Conservation (phyloP, 805 yeast species). For the Metschnikowia lochheadii region DNA sequence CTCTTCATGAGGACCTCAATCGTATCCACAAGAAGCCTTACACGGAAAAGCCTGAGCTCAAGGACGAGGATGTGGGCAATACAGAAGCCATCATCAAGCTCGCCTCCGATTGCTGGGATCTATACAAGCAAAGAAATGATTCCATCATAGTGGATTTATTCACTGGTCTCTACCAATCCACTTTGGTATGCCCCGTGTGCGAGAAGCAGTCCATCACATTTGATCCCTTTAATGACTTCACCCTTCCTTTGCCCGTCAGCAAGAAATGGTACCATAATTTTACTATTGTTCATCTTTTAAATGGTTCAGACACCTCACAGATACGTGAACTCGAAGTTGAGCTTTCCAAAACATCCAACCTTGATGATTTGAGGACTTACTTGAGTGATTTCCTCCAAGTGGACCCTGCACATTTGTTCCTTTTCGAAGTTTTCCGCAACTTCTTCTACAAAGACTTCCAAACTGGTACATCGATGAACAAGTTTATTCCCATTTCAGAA, state of each 20-base stretch:
- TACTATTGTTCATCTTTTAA: constrained; percentile 51
- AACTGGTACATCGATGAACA: constrained; percentile 46
- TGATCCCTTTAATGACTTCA: constrained; percentile 89
- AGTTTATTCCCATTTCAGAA: constrained; percentile 63
- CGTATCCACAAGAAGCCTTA: constrained; percentile 79
- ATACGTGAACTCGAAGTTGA: constrained; percentile 61
- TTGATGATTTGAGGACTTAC: constrained; percentile 57
- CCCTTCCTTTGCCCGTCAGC: constrained; percentile 80
- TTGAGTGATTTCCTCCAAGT: constrained; percentile 47
- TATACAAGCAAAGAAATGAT: constrained; percentile 76
- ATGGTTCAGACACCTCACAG: constrained; percentile 37
- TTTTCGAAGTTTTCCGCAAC: constrained; percentile 50
- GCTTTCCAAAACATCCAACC: constrained; percentile 59
- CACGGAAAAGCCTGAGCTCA: constrained; percentile 80
- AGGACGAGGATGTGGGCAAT: constrained; percentile 57
- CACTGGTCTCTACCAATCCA: constrained; percentile 87
- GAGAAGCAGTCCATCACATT: constrained; percentile 76
- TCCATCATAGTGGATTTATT: constrained; percentile 82
- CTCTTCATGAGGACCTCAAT: constrained; percentile 88
- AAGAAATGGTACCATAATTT: constrained; percentile 68
- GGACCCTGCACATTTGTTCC: constrained; percentile 23
- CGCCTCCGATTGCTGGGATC: constrained; percentile 76
- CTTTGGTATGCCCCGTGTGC: constrained; percentile 85
- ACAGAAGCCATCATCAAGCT: constrained; percentile 50
- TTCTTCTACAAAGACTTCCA: constrained; percentile 71